Base-by-base conservation (phyloP, 352 stramenopile species). In the Pythium phragmitis region DNA sequence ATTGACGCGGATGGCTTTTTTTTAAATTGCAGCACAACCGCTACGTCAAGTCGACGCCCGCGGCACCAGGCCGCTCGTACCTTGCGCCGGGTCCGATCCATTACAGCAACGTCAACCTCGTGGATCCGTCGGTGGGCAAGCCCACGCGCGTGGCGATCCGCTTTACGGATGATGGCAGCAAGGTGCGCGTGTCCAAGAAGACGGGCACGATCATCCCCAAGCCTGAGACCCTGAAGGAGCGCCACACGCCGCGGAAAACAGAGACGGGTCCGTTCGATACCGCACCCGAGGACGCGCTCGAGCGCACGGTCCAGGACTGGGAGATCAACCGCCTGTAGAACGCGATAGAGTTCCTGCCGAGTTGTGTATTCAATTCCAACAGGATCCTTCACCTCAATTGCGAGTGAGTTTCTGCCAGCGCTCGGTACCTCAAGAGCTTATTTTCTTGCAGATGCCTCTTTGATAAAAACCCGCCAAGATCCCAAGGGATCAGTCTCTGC, bases 151-250 rank as follows among this genome's bases (percentile, higher is more conserved):
- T 96, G 23, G 79, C 77, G 45, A 90, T 92, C 57, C 82, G 87
- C 64, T 96, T 88, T 67, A 86, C 95, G 49, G 90, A 98, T 23
- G 87, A 98, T 46, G 95, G 94, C 33, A 94, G 96, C 33, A 98
- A 98, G 77, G 89, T 98, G 47, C 87, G 96, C 42, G 91, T 98
- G 65, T 92, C 93, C 26, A 98, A 97, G 79, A 94, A 96, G 72
- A 97, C 87, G 37, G 94, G 94, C 64, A 97, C 94, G 13, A 98
- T 98, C 69, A 98, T 99, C 78, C 91, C 93, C 28, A 95, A 95
- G 72, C 94, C 96, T 7, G 91, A 96, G 28, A 70, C 96, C 58
- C 81, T 97, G 45, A 97, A 91, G 70, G 81, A 96, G 64, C 83
- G 91, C 41, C 77, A 95, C 68, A 89, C 79, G 63, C 86, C 87